Percentiles rank a stretch among this genome's conserved stretches.
These are phyloP conservation scores for Capronia coronata DNA, from an alignment of 2,329 filamentous ascomycete species.

Conservation along the genomic window DNA sequence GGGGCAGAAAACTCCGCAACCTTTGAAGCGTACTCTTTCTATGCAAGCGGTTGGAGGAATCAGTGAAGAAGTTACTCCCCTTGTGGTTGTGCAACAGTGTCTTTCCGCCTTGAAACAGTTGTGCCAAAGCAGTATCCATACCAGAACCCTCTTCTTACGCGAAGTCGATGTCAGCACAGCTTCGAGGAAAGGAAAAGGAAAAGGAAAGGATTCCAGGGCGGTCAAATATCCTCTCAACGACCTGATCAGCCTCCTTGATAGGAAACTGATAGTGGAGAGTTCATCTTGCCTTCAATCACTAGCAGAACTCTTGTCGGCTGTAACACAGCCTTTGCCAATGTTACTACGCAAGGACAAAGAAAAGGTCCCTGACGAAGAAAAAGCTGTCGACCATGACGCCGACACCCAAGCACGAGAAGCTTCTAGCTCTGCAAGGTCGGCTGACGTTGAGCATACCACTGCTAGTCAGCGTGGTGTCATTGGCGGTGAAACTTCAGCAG, in stretches of 20 bases:
- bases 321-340: constrained; percentile 77
- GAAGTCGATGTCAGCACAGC: constrained; percentile 79
- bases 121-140: constrained; percentile 75
- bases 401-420: constrained; percentile 25
- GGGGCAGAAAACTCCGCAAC: constrained; percentile 74
- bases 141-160: constrained; percentile 85
- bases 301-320: constrained; percentile 76
- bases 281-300: constrained; percentile 94
- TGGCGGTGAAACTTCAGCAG: constrained; percentile 26
- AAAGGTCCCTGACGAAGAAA: constrained; percentile 34
- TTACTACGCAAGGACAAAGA: constrained; percentile 72
- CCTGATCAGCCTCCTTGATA: constrained; percentile 76
- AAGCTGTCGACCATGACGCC: constrained; percentile 24
- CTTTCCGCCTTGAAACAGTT: constrained; percentile 78
- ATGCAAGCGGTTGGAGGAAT: constrained; percentile 49
- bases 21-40: constrained; percentile 67
- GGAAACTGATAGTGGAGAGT: constrained; percentile 94
- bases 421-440: constrained; percentile 30
- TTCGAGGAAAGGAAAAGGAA: constrained; percentile 83
- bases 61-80: constrained; percentile 82
- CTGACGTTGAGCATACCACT: constrained; percentile 23
- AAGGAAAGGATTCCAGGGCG: constrained; percentile 75
- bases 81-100: constrained; percentile 94
- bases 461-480: constrained; percentile 22
- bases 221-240: constrained; percentile 90